Percentiles rank a stretch among this genome's conserved stretches.
phyloP scores from a whole-genome alignment of 768 basidiomycete genomes.

The Porphyrellus cyaneotinctus region DNA sequence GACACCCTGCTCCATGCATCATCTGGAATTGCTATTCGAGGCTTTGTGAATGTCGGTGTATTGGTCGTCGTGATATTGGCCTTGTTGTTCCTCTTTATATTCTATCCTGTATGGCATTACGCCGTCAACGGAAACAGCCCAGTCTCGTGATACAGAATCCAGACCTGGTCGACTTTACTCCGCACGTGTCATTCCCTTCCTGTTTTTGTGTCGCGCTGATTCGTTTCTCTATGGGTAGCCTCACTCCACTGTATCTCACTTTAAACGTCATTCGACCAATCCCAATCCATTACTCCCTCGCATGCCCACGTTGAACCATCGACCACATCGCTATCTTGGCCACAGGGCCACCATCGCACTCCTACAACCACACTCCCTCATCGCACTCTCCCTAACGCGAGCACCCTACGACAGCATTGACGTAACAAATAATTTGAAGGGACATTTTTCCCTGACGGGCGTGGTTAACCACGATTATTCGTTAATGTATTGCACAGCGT shows the following conservation, averaged over 20 bases:
- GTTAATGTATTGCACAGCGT: background rate
- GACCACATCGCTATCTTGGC: background rate
- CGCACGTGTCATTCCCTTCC: constrained; percentile 6
- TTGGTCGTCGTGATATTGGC: constrained; percentile 57
- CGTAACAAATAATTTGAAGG: constrained; percentile 11
- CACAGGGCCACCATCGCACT: background rate
- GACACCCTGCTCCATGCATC: constrained; percentile 26
- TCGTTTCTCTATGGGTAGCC: background rate
- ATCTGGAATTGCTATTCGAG: constrained; percentile 38
- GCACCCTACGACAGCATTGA: constrained; percentile 3
- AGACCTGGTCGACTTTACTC: background rate
- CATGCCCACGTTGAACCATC: background rate
- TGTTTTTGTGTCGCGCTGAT: background rate
- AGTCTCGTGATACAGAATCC: constrained; percentile 5
- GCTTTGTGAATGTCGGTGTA: constrained; percentile 66
- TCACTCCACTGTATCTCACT: background rate
- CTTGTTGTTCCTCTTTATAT: constrained; percentile 72
- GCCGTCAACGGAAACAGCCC: background rate
- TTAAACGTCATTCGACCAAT: background rate
- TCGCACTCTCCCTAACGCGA: background rate
- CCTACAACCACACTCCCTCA: background rate
- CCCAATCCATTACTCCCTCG: background rate
- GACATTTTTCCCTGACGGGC: background rate
- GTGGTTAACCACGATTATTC: background rate
- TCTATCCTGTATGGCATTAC: constrained; percentile 65